Percentiles rank a stretch among this genome's conserved stretches.
Conservation (phyloP, 1,139 yeast species). For the Casaregolazyma lundiana region DNA sequence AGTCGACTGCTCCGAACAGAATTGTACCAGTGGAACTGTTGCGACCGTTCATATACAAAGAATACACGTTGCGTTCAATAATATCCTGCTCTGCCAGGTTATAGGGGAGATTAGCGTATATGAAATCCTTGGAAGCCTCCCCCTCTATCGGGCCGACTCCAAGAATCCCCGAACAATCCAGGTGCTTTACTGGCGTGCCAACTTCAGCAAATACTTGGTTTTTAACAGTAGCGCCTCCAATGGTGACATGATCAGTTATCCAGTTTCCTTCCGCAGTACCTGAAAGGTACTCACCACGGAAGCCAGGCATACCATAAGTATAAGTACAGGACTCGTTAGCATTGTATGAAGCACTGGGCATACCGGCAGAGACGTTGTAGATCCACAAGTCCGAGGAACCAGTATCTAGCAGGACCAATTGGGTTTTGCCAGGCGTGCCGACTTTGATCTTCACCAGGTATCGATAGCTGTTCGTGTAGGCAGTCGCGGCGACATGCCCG, state of each 20-base stretch:
- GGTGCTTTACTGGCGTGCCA: slow-evolving; percentile 9
- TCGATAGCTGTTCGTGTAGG: too few relatives aligned
- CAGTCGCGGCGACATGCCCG: too few relatives aligned
- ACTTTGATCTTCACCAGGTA: slow-evolving; percentile 14
- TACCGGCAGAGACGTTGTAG: slow-evolving; percentile 23
- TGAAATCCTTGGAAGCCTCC: slow-evolving; percentile 34
- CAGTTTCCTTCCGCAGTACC: slow-evolving; percentile 39
- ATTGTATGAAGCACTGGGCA: slow-evolving; percentile 18
- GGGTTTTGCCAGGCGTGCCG: slow-evolving; percentile 23
- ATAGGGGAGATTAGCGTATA: slow-evolving; percentile 43
- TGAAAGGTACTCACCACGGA: background rate
- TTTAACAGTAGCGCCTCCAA: slow-evolving; percentile 38
- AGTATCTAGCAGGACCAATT: slow-evolving; percentile 44
- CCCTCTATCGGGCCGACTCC: slow-evolving; percentile 31
- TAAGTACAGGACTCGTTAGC: slow-evolving; percentile 18
- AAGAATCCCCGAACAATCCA: slow-evolving; percentile 17
- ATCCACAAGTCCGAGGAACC: slow-evolving; percentile 70
- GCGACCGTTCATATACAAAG: slow-evolving; percentile 47
- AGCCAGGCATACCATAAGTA: slow-evolving; percentile 18
- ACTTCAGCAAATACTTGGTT: slow-evolving; percentile 22
- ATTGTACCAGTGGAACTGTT: slow-evolving; percentile 42
- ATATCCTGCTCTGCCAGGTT: slow-evolving; percentile 45
- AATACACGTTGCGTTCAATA: slow-evolving; percentile 46
- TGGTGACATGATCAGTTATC: slow-evolving; percentile 43
- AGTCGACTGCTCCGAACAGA: slow-evolving; percentile 58